Evolutionary conservation across 176 grass and related monocot genomes (phyloP), one percentile per base, ranked within the genome.

Genomic region (Oryza glumipatula): DNA sequence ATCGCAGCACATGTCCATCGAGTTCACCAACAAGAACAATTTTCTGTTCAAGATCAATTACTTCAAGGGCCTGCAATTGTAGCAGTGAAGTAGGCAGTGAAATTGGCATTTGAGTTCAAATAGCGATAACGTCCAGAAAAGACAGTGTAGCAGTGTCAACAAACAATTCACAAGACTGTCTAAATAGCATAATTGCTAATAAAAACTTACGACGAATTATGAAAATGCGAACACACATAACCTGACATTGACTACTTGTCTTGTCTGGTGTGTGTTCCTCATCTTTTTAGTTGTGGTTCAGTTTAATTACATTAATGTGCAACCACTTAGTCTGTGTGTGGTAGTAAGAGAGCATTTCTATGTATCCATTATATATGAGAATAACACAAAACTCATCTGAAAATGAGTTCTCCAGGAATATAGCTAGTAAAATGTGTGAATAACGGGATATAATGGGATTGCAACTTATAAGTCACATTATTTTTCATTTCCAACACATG

Each of bases 11-110:
- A 74, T 95, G 91, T 66, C 89, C 96, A 82, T 95, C 96, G 82
- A 98, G 93, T 72, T 98, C 96, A 87, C 28, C 76, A 72, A 98
- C 93, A 28, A 98, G 77, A 80, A 74, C 73, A 46, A 87, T 84
- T 86, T 95, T 98, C 88, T 95, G 96, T 56, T 95, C 89, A 86
- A 92, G 85, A 21, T 98, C 88, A 84, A 98, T 90, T 73, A 93
- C 93, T 74, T 98, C 96, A 82, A 98, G 92, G 12, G 96, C 96
- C 96, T 98, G 77, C 5, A 73, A 49, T 86, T 72, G 74, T 39
- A 54, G 64, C 51, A 92, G 19, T 52, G 30, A 80, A 79, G 28
- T 9, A 72, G 51, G 51, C 33, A 44, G 76, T 65, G 56, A 36
- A 36, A 81, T 39, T 67, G 51, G 2, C 14, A 65, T 45, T 4